phyloP scores from a whole-genome alignment of 495 filamentous ascomycete species.

The Cercophora sp. region DNA sequence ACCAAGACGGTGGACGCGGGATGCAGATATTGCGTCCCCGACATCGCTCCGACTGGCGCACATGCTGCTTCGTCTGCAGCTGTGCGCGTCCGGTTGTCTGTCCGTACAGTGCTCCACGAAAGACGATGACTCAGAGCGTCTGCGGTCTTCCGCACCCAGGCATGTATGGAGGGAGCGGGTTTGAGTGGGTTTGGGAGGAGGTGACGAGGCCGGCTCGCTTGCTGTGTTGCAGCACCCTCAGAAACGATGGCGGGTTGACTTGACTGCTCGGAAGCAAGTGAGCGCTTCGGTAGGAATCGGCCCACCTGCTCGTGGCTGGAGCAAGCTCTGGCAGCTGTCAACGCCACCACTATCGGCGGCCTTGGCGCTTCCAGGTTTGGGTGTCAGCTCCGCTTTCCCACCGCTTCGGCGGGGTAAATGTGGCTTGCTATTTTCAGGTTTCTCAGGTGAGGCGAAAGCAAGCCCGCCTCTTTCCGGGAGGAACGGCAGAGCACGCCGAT shows the following conservation, averaged over 20 bases:
- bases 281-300: conserved; percentile 18
- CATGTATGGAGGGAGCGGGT: conserved; percentile 4
- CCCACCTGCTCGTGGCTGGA: conserved; percentile 1
- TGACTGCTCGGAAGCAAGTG: too few relatives aligned
- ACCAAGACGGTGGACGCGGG: conserved; percentile 7
- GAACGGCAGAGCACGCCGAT: not conserved
- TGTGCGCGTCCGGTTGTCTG: not conserved
- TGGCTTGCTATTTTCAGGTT: conserved; percentile 11
- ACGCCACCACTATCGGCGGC: conserved; percentile 1
- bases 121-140: conserved; percentile 9
- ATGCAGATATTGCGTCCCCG: conserved; percentile 16
- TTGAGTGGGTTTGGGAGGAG: conserved; percentile 9
- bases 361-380: not conserved
- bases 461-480: conserved; percentile 3
- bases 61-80: not conserved
- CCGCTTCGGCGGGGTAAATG: conserved; percentile 8
- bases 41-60: conserved; percentile 11
- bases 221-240: conserved; percentile 4
- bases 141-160: too few relatives aligned
- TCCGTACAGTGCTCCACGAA: not conserved
- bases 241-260: too few relatives aligned
- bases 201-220: too few relatives aligned
- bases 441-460: not conserved
- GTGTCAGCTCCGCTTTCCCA: not conserved
- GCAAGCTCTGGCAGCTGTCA: not conserved